Conservation (phyloP, 768 basidiomycete species). For the Mycena polygramma region DNA sequence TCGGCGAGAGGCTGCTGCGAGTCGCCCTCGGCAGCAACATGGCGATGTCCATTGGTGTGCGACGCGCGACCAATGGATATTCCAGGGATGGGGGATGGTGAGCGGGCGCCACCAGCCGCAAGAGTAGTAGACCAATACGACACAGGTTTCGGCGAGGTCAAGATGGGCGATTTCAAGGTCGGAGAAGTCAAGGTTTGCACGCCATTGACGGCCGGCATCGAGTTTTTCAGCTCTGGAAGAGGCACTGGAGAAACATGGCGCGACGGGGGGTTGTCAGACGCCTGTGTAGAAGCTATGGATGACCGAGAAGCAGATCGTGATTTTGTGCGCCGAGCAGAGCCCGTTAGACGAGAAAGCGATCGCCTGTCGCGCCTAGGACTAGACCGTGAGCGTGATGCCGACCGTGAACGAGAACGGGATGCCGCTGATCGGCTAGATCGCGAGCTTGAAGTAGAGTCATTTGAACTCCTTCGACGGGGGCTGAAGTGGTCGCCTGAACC, state of each 20-base stretch:
- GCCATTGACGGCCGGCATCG: constrained; percentile 1
- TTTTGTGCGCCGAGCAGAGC: constrained; percentile 49
- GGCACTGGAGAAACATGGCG: constrained; percentile 29
- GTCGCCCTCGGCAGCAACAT: not conserved
- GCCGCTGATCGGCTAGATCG: constrained; percentile 23
- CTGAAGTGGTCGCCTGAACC: constrained; percentile 3
- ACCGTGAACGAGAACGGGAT: constrained; percentile 37
- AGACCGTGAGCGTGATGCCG: constrained; percentile 41
- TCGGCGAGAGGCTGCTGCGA: not conserved
- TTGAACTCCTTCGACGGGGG: constrained; percentile 18
- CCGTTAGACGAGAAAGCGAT: constrained; percentile 36
- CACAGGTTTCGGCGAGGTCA: not conserved
- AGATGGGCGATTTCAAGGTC: not conserved
- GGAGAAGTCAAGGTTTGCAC: not conserved
- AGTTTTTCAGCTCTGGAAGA: constrained; percentile 14
- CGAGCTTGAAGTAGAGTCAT: constrained; percentile 29
- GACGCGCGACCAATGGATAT: not conserved
- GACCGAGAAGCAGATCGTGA: constrained; percentile 68
- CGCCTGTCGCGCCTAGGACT: constrained; percentile 16
- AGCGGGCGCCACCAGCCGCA: not conserved
- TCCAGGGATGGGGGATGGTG: constrained; percentile 26
- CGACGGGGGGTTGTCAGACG: constrained; percentile 54
- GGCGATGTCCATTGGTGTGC: not conserved
- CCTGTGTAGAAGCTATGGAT: constrained; percentile 67
- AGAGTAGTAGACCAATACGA: not conserved